Evolutionary conservation across 2,329 filamentous ascomycete genomes (phyloP), one percentile per base, ranked within the genome.

Genomic region (Cercospora brassicicola): DNA sequence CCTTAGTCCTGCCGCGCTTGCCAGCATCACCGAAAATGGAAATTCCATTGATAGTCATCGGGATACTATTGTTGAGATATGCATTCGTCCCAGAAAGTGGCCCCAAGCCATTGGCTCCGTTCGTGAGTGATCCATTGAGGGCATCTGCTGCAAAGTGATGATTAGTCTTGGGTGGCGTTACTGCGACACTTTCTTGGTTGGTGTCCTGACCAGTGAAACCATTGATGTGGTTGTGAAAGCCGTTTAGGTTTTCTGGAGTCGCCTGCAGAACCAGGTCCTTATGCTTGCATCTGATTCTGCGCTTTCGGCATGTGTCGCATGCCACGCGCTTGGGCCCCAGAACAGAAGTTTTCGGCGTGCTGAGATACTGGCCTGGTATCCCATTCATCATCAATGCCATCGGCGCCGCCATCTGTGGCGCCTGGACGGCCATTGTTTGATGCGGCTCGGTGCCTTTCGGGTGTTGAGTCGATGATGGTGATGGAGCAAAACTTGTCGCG

Each of bases 201-300:
- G 74, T 33, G 33, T 68, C 67, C 59, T 68, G 67, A 66, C 67
- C 63, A 59, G 42, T 18, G 30, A 45, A 60, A 60, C 36, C 63
- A 57, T 51, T 64, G 26, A 64, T 45, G n/a, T 65, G 36, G 31
- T 65, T 63, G 59, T 72, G 66, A 15, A 69, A 57, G 64, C 64
- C 51, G 2, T 63, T 63, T 36, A 66, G 53, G 10, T 63, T 63
- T 42, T 70, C 62, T 13, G 73, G 66, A 18, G 71, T 68, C 18
- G 70, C 68, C 67, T 76, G 72, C 62, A 73, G 69, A 23, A 84
- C 81, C 65, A 86, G 82, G 67, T 88, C 86, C 75, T 88, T 89
- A 78, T 89, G 87, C 71, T 88, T 87, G 78, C 87, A 89, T 66
- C 86, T 82, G 68, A 89, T 89, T 61, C 87, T 83, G 65, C 87